These are phyloP conservation scores for Phalaenopsis equestris DNA, from an alignment of 106 monocot genomes.

Conservation along the genomic window DNA sequence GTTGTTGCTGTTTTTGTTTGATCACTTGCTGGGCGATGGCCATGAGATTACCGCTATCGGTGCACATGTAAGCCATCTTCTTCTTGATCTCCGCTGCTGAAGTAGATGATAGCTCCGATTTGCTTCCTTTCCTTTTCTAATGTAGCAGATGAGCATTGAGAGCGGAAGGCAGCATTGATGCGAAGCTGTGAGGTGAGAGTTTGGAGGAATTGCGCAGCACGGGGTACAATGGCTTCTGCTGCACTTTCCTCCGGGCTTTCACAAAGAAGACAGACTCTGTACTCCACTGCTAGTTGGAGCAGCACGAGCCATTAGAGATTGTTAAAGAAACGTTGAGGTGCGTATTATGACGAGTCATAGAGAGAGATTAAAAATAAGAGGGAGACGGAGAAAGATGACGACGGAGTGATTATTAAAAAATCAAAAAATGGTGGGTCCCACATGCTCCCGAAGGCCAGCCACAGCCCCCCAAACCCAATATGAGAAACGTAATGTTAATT, in stretches of 20 bases:
- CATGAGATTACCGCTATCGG: constrained; percentile 96
- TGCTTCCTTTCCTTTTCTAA: background rate
- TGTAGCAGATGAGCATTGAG: background rate
- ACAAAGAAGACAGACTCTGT: background rate
- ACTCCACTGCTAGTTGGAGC: background rate
- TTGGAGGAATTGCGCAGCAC: constrained; percentile 3
- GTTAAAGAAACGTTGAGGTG: too few relatives aligned
- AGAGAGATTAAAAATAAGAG: too few relatives aligned
- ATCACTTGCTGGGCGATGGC: constrained; percentile 98
- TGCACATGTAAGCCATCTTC: constrained; percentile 80
- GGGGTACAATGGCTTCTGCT: background rate
- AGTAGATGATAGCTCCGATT: background rate
- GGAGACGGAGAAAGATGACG: too few relatives aligned
- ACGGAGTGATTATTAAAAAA: too few relatives aligned
- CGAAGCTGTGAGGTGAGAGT: background rate
- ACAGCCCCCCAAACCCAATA: too few relatives aligned
- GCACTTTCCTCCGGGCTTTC: background rate
- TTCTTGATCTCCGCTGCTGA: background rate
- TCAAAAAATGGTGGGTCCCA: too few relatives aligned
- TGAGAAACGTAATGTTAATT: too few relatives aligned
- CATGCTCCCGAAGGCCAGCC: too few relatives aligned
- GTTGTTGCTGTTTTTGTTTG: constrained; percentile 75
- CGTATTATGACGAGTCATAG: too few relatives aligned
- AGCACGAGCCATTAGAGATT: background rate
- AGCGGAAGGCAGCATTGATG: constrained; percentile 3